A percentile compares a stretch with the other conserved stretches of the same genome.
These are phyloP conservation scores for Skeletonema menzelii DNA, from an alignment of 108 stramenopile genomes.

Conservation along the genomic window DNA sequence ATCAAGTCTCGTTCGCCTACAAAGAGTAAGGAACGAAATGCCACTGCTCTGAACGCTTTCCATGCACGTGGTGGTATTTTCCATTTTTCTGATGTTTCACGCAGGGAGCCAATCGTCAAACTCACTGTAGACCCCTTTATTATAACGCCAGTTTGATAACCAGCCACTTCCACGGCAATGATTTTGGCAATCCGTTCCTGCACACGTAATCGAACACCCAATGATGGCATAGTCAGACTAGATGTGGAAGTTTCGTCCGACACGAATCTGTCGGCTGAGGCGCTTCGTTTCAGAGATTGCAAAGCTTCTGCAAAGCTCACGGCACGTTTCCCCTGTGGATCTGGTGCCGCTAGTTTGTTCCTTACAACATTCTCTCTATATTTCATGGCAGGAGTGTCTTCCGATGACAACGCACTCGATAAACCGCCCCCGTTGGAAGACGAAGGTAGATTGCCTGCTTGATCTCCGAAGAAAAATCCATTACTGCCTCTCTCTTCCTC, in stretches of 20 bases:
- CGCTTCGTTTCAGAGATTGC: constrained; percentile 21
- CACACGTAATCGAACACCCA: constrained; percentile 74
- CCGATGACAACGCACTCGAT: constrained; percentile 12
- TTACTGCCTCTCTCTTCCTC: constrained; percentile 21
- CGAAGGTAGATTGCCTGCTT: constrained; percentile 20
- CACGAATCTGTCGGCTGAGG: neutral
- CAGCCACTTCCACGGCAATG: constrained; percentile 86
- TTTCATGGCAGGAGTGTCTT: constrained; percentile 28
- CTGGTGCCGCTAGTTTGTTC: constrained; percentile 36
- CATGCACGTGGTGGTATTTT: constrained; percentile 74
- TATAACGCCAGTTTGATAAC: constrained; percentile 64
- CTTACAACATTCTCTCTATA: constrained; percentile 40
- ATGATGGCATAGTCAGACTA: constrained; percentile 65
- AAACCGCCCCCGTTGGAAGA: neutral
- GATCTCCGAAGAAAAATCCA: constrained; percentile 38
- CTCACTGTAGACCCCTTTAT: constrained; percentile 73
- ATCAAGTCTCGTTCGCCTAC: constrained; percentile 85
- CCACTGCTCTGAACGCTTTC: constrained; percentile 82
- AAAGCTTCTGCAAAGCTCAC: constrained; percentile 47
- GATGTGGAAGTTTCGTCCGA: constrained; percentile 6
- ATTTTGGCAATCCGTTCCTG: constrained; percentile 83
- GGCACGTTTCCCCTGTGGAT: constrained; percentile 23
- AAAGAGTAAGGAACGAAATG: constrained; percentile 76
- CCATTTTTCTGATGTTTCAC: constrained; percentile 79
- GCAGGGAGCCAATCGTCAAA: constrained; percentile 65